phyloP scores from a whole-genome alignment of 129 eudicot genomes.

The Smallanthus sonchifolius region DNA sequence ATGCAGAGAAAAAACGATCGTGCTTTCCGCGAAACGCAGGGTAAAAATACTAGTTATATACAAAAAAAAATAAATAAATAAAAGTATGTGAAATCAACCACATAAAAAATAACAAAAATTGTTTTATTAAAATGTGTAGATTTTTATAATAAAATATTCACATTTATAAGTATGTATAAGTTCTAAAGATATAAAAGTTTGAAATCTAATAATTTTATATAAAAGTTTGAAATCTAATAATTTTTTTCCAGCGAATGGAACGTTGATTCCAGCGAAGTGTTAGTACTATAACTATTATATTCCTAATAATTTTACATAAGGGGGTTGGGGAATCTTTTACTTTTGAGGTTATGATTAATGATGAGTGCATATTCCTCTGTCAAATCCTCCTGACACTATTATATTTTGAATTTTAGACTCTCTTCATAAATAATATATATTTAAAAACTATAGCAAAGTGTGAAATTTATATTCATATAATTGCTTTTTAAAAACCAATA shows the following conservation, averaged over 20 bases:
- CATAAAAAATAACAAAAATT: too few species aligned
- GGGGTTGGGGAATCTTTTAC: conserved; percentile 31
- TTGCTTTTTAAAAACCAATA: neutral
- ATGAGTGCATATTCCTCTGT: conserved; percentile 30
- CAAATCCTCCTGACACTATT: conserved; percentile 16
- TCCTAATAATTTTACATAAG: too few species aligned
- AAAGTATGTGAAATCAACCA: too few species aligned
- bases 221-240: too few species aligned
- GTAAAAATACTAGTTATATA: too few species aligned
- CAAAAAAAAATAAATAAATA: too few species aligned
- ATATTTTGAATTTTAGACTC: neutral
- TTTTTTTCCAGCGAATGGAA: neutral
- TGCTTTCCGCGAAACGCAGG: too few species aligned
- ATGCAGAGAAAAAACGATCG: too few species aligned
- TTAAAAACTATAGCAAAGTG: neutral
- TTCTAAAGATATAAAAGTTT: neutral
- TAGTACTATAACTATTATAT: neutral
- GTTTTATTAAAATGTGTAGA: too few species aligned
- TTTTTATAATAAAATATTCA: neutral
- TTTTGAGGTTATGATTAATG: conserved; percentile 27
- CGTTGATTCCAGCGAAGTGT: conserved; percentile 7
- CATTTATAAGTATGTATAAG: neutral
- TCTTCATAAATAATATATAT: neutral
- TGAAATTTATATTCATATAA: too few species aligned
- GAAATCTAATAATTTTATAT: neutral